Percentiles rank a stretch among this genome's conserved stretches.
Conservation (phyloP, 176 grass and related monocot genomes). For the Oropetium thomaeum region DNA sequence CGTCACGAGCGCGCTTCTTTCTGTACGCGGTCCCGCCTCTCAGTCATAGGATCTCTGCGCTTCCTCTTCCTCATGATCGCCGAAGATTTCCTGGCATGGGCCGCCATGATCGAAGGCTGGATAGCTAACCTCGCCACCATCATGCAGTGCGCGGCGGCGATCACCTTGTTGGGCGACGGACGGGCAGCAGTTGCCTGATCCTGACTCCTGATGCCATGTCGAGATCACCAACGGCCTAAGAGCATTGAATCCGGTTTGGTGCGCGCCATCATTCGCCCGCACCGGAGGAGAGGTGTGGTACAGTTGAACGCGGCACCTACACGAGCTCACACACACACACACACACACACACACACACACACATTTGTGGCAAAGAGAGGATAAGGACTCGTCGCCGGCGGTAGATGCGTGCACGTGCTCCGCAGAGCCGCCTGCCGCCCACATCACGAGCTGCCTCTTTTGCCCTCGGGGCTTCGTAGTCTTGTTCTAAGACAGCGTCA, state of each 20-base stretch:
- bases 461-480: background rate
- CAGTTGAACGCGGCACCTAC: background rate
- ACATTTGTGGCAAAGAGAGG: background rate
- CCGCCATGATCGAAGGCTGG: background rate
- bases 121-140: background rate
- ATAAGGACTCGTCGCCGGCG: slow-evolving; percentile 15
- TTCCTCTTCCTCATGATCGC: background rate
- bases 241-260: slow-evolving; percentile 19
- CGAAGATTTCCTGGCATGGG: background rate
- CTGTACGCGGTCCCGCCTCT: background rate
- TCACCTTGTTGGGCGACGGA: background rate
- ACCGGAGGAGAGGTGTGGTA: background rate
- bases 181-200: background rate
- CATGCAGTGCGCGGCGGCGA: background rate
- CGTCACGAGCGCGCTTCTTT: background rate
- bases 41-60: background rate
- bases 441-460: background rate
- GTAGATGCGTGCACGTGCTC: slow-evolving; percentile 20
- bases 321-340: background rate
- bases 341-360: no score
- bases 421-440: background rate
- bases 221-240: slow-evolving; percentile 10
- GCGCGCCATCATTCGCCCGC: slow-evolving; percentile 22
- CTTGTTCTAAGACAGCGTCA: no score
- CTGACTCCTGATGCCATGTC: background rate